phyloP scores from a whole-genome alignment of 2,329 filamentous ascomycete genomes.

The Ilyonectria destructans region DNA sequence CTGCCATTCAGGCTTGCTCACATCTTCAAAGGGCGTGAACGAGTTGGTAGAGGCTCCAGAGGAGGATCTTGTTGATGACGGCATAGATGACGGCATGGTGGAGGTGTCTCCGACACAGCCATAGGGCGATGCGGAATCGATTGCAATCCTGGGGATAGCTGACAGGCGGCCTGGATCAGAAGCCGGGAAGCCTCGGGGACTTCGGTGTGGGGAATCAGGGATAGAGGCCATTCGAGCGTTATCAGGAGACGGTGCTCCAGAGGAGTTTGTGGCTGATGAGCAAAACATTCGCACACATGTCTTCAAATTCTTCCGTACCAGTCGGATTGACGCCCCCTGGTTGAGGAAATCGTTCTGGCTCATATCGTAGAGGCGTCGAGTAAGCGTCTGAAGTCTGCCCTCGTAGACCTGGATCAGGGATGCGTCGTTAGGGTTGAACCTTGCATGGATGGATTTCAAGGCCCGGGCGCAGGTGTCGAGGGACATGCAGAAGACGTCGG shows the following conservation, averaged over 20 bases:
- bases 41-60: slow-evolving; percentile 39
- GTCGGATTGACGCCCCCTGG: slow-evolving; percentile 44
- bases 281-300: slow-evolving; percentile 45
- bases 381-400: slow-evolving; percentile 44
- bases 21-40: slow-evolving; percentile 46
- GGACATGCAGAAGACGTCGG: slow-evolving; percentile 50
- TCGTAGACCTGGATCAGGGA: slow-evolving; percentile 46
- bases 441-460: slow-evolving; percentile 46
- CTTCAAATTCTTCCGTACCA: slow-evolving; percentile 51
- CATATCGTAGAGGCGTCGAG: slow-evolving; percentile 47
- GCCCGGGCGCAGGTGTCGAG: slow-evolving; percentile 53
- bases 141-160: slow-evolving; percentile 21
- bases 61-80: slow-evolving; percentile 45
- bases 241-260: slow-evolving; percentile 39
- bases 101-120: slow-evolving; percentile 39
- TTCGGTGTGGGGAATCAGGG: slow-evolving; percentile 44
- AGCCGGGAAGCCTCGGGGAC: slow-evolving; percentile 15
- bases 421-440: slow-evolving; percentile 39
- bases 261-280: slow-evolving; percentile 35
- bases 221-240: slow-evolving; percentile 38
- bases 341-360: slow-evolving; percentile 51
- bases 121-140: slow-evolving; percentile 34
- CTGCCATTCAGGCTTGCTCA: slow-evolving; percentile 47
- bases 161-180: slow-evolving; percentile 26
- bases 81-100: slow-evolving; percentile 43